Evolutionary conservation across 306 rosid species (phyloP).

Genomic region (Arachis stenosperma): DNA sequence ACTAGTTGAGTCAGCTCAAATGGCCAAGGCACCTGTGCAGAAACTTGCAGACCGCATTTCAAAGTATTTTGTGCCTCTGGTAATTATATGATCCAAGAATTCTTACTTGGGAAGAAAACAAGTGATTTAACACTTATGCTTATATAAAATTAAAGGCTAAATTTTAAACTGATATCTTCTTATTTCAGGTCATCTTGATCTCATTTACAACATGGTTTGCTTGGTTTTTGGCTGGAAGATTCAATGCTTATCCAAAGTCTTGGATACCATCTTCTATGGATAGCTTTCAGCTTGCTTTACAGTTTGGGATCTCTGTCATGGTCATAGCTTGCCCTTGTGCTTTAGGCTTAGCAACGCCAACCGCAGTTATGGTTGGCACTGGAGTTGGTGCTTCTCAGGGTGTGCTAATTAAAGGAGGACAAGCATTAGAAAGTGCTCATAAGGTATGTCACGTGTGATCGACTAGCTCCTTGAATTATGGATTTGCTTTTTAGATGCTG

Average conservation of each 20-base stretch:
- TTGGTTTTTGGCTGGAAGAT: conserved; percentile 73
- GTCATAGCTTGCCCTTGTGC: conserved; percentile 95
- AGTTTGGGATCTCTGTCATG: conserved; percentile 84
- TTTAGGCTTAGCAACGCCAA: conserved; percentile 82
- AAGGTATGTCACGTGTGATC: conserved; percentile 46
- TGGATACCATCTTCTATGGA: conserved; percentile 74
- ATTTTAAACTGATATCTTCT: background rate
- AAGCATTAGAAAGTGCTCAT: conserved; percentile 75
- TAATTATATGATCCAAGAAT: conserved; percentile 21
- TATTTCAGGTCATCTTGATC: conserved; percentile 57
- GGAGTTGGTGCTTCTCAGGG: conserved; percentile 89
- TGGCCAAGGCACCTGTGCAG: conserved; percentile 89
- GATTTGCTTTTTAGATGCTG: background rate
- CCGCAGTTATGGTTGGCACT: conserved; percentile 89
- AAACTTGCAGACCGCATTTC: conserved; percentile 77
- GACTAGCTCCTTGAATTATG: background rate
- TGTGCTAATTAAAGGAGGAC: conserved; percentile 81
- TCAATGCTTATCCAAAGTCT: conserved; percentile 59
- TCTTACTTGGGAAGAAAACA: background rate
- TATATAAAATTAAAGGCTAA: no score
- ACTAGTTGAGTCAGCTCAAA: conserved; percentile 80
- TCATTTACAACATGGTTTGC: conserved; percentile 71
- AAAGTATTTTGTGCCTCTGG: conserved; percentile 78
- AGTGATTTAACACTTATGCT: no score
- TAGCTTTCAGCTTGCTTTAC: conserved; percentile 78